These are phyloP conservation scores for Hymenoscyphus fructigenus DNA, from an alignment of 2,329 filamentous ascomycete species.

Conservation along the genomic window DNA sequence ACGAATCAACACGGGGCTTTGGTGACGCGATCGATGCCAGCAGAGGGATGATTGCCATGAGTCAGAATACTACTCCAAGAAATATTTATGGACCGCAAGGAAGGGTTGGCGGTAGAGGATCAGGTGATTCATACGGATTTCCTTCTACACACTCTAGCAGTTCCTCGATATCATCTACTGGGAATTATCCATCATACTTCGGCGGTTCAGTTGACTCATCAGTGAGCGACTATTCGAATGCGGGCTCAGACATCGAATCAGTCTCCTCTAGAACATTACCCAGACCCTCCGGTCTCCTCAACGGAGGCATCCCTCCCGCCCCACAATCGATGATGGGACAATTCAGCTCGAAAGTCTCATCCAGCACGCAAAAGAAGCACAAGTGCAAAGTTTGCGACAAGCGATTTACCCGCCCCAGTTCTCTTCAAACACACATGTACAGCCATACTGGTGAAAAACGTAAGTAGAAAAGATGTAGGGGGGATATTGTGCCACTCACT, in stretches of 20 bases:
- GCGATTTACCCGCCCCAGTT: constrained; percentile 91
- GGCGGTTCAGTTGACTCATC: constrained; percentile 80
- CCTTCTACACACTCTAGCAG: constrained; percentile 79
- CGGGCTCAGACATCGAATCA: constrained; percentile 80
- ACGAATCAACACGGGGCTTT: constrained; percentile 64
- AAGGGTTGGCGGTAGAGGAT: constrained; percentile 63
- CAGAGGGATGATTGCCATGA: constrained; percentile 92
- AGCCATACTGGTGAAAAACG: constrained; percentile 98
- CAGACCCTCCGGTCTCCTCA: constrained; percentile 66
- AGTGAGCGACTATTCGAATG: constrained; percentile 90
- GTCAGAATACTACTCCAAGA: constrained; percentile 89
- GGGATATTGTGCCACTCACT: constrained; percentile 19
- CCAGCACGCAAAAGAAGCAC: constrained; percentile 97
- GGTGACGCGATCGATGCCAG: constrained; percentile 90
- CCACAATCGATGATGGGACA: constrained; percentile 98
- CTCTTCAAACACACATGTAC: constrained; percentile 96
- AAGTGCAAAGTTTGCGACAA: constrained; percentile 99
- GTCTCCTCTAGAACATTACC: constrained; percentile 80
- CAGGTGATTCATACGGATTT: constrained; percentile 87
- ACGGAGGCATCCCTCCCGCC: constrained; percentile 69
- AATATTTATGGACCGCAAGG: constrained; percentile 76
- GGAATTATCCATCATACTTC: constrained; percentile 81
- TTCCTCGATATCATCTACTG: constrained; percentile 85
- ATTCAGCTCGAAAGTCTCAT: constrained; percentile 94
- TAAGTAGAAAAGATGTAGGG: constrained; percentile 49